Evolutionary conservation across 495 filamentous ascomycete species (phyloP).

Genomic region (Corynascus novoguineensis): DNA sequence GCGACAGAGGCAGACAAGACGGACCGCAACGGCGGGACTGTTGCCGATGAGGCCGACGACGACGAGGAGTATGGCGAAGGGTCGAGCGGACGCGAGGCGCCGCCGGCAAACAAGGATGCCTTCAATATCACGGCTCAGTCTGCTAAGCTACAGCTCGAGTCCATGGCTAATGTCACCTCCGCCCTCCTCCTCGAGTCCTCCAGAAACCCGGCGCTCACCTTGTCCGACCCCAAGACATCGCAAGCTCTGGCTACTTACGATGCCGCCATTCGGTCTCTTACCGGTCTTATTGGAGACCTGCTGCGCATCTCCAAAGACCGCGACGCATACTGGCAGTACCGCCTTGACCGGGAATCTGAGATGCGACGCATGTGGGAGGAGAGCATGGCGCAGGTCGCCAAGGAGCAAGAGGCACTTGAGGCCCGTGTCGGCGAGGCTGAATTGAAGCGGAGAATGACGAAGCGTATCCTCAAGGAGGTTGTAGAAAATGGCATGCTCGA

Average conservation of each 20-base stretch:
- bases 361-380: conserved; percentile 96
- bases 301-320: conserved; percentile 87
- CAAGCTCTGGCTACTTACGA: conserved; percentile 86
- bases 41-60: conserved; percentile 55
- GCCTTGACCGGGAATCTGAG: conserved; percentile 80
- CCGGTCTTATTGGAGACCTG: conserved; percentile 78
- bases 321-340: conserved; percentile 94
- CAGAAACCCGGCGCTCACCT: conserved; percentile 59
- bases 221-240: conserved; percentile 68
- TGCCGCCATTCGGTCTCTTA: conserved; percentile 79
- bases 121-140: conserved; percentile 95
- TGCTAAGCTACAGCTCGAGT: conserved; percentile 83
- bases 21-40: conserved; percentile 15
- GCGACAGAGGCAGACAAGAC: conserved; percentile 31
- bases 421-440: conserved; percentile 84
- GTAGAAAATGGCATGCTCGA: conserved; percentile 56
- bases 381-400: conserved; percentile 89
- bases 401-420: conserved; percentile 88
- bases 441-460: conserved; percentile 80
- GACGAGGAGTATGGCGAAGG: conserved; percentile 81
- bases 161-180: conserved; percentile 73
- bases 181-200: conserved; percentile 70
- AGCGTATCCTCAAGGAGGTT: conserved; percentile 81
- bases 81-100: conserved; percentile 69
- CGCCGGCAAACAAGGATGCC: conserved; percentile 74